Percentiles rank a stretch among this genome's conserved stretches.
Evolutionary conservation across 768 basidiomycete species (phyloP).

Genomic region (Podaxis pistillaris): DNA sequence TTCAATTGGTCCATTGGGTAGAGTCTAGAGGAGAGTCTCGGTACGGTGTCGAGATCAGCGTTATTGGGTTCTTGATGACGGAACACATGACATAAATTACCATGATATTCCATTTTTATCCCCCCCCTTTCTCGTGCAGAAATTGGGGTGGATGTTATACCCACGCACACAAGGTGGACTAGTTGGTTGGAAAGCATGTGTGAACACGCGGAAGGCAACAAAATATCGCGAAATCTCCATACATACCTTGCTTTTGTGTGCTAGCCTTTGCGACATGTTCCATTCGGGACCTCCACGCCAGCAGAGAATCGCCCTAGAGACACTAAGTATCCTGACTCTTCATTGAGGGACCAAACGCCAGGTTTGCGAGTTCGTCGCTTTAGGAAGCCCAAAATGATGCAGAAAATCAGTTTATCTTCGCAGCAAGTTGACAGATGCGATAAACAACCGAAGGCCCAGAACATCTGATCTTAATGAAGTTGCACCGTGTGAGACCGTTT

Average conservation of each 20-base stretch:
- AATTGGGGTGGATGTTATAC: no score
- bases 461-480: background rate
- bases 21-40: conserved; percentile 17
- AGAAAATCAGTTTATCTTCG: background rate
- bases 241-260: no score
- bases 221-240: no score
- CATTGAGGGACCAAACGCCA: no score
- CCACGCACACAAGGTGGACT: background rate
- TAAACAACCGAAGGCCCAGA: background rate
- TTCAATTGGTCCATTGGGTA: background rate
- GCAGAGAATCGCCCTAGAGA: no score
- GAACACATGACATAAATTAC: conserved; percentile 13
- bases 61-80: conserved; percentile 14
- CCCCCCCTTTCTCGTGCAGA: background rate
- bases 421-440: background rate
- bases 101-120: background rate
- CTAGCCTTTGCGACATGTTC: no score
- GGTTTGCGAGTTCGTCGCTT: no score
- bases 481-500: background rate
- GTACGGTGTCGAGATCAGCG: conserved; percentile 8
- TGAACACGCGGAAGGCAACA: no score
- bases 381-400: background rate
- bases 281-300: no score
- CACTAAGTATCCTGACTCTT: no score
- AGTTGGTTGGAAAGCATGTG: background rate